Base-by-base conservation (phyloP, 2,329 filamentous ascomycete species). In the Fusarium virguliforme region DNA sequence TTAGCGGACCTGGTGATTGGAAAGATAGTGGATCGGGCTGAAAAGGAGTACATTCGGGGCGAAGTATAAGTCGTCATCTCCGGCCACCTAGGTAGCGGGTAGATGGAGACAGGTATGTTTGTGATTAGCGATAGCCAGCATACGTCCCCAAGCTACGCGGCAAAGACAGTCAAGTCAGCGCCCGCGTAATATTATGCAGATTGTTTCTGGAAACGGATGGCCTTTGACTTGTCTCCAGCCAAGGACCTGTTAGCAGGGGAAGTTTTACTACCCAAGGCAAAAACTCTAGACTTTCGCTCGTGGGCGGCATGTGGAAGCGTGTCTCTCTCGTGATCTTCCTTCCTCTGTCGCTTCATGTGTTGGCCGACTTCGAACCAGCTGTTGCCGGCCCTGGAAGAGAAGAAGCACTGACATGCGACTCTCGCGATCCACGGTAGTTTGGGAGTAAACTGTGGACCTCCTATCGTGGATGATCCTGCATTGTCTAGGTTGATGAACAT, bases 61-160 rank as follows among this genome's bases (percentile, higher is more conserved):
- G 37, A 40, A 40, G 37, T 40, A 9, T 40, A 40, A 40, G 37
- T 10, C n/a, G 10, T 18, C 37, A 40, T 40, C 37, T 18, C 1
- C n/a, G 37, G 37, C n/a, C 37, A 40, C 37, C 37, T 40, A 40
- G n/a, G 37, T 40, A 40, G 37, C 37, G 37, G 37, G 37, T 40
- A 40, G 37, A 18, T 40, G 37, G n/a, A 40, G 37, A 40, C 37
- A 6, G 37, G 10, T 10, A 4, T 40, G 8, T 18, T 22, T 40
- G 37, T 10, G 37, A 40, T 40, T 40, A 40, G 37, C 35, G 35
- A 37, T 37, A 37, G 35, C 34, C 12, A 37, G 34, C 34, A 37
- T 37, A 15, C 13, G 34, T 37, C 18, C 5, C 35, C 35, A 37
- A 37, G 35, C 35, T n/a, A n/a, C 35, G 35, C 4, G 35, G 35